A percentile compares a stretch with the other conserved stretches of the same genome.
phyloP scores from a whole-genome alignment of 208 protist species.

The Trypanosoma brucei region DNA sequence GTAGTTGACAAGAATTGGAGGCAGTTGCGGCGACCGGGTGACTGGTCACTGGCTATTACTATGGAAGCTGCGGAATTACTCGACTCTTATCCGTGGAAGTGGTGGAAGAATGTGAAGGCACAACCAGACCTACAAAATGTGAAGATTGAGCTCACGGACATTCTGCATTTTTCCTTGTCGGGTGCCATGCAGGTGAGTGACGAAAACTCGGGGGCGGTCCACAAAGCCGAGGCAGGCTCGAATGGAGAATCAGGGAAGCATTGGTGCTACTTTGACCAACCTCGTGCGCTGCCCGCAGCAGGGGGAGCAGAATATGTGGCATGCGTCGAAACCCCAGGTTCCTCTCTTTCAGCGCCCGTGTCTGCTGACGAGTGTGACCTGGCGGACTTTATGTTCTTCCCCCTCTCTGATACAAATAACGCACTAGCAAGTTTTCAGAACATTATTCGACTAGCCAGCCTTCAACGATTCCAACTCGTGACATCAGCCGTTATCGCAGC shows the following conservation, averaged over 20 bases:
- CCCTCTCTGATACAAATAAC: constrained; percentile 62
- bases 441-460: constrained; percentile 78
- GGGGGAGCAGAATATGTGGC: too few species aligned
- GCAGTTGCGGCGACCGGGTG: constrained; percentile 51
- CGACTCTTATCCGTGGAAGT: constrained; percentile 92
- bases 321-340: neutral
- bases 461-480: constrained; percentile 79
- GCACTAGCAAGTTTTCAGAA: constrained; percentile 82
- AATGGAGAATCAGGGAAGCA: constrained; percentile 26
- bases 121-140: constrained; percentile 78
- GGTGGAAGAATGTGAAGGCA: constrained; percentile 89
- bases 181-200: constrained; percentile 68
- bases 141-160: constrained; percentile 88
- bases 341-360: neutral
- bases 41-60: constrained; percentile 88
- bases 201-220: constrained; percentile 18
- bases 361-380: constrained; percentile 7
- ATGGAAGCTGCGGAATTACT: constrained; percentile 86
- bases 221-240: constrained; percentile 1
- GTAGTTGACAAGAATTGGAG: constrained; percentile 76
- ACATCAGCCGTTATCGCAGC: constrained; percentile 65
- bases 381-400: constrained; percentile 56
- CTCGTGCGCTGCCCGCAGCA: neutral
- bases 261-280: constrained; percentile 10
- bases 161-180: constrained; percentile 89